Conservation (phyloP, 75 land plant species). For the Pinus taeda region DNA sequence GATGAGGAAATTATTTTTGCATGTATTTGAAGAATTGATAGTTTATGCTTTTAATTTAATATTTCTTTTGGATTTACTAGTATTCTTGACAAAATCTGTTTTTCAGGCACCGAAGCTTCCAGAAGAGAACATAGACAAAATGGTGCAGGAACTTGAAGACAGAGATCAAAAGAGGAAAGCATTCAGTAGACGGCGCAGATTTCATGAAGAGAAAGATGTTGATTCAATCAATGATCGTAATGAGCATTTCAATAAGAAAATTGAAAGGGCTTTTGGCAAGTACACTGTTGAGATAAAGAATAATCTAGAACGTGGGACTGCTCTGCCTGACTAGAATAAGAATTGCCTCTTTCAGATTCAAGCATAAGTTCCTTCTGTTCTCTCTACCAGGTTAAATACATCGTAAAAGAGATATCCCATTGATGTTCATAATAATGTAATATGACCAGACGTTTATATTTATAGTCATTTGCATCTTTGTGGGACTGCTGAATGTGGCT, state of each 20-base stretch:
- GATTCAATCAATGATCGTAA: slow-evolving; percentile 98
- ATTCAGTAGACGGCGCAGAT: slow-evolving; percentile 91
- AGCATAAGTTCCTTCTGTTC: no score
- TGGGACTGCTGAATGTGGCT: no score
- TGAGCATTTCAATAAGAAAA: slow-evolving; percentile 99
- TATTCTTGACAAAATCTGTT: neutral
- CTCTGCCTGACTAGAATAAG: slow-evolving; percentile 70
- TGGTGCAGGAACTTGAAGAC: slow-evolving; percentile 88
- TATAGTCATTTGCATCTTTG: no score
- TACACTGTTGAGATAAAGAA: slow-evolving; percentile 98
- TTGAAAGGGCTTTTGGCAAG: slow-evolving; percentile 98
- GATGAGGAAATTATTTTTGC: neutral
- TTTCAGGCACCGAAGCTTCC: slow-evolving; percentile 67
- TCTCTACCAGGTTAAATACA: no score
- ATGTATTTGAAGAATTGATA: neutral
- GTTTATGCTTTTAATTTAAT: neutral
- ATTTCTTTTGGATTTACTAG: neutral
- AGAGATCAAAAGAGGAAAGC: slow-evolving; percentile 69
- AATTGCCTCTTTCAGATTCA: no score
- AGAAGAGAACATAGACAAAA: slow-evolving; percentile 79
- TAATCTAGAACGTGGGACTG: slow-evolving; percentile 96
- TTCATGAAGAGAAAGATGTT: slow-evolving; percentile 93
- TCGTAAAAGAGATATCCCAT: no score
- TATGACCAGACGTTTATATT: no score
- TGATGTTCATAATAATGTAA: no score